Evolutionary conservation across 164 flowering plant species (phyloP).

Genomic region (Sedum album): DNA sequence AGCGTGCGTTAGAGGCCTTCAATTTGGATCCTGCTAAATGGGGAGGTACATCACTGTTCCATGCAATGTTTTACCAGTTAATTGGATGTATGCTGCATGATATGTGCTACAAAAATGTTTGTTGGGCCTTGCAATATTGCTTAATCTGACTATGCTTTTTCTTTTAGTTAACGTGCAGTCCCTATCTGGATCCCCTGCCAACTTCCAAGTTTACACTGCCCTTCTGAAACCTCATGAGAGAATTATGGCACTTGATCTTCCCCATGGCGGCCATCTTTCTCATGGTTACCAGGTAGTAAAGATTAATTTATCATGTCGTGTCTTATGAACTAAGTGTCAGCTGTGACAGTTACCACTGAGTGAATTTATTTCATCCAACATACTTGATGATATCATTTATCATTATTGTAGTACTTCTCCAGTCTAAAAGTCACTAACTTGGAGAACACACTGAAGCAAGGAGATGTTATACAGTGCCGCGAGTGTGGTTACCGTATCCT

Average conservation of each 20-base stretch:
- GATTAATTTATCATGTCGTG: too few species aligned
- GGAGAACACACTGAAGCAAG: too few species aligned
- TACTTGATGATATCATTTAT: not conserved
- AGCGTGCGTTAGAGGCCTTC: slow-evolving; percentile 96
- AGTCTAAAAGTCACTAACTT: too few species aligned
- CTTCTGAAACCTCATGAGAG: slow-evolving; percentile 92
- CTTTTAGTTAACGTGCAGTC: slow-evolving; percentile 88
- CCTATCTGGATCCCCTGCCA: slow-evolving; percentile 92
- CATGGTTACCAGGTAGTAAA: slow-evolving; percentile 98
- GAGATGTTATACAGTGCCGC: too few species aligned
- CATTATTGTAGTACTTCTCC: not conserved
- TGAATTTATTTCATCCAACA: not conserved
- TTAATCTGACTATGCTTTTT: not conserved
- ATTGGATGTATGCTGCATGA: too few species aligned
- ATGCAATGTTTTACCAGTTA: too few species aligned
- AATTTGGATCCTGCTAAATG: slow-evolving; percentile 94
- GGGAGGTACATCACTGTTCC: slow-evolving; percentile 64
- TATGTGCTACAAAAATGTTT: too few species aligned
- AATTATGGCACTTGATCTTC: too few species aligned
- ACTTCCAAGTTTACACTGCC: too few species aligned
- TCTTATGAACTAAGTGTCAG: not conserved
- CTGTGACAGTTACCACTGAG: not conserved
- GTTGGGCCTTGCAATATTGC: too few species aligned
- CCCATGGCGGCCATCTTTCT: too few species aligned
- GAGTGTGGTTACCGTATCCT: too few species aligned